Conservation (phyloP, 192 early-diverging fungal genomes). For the Spinellus fusiger region DNA sequence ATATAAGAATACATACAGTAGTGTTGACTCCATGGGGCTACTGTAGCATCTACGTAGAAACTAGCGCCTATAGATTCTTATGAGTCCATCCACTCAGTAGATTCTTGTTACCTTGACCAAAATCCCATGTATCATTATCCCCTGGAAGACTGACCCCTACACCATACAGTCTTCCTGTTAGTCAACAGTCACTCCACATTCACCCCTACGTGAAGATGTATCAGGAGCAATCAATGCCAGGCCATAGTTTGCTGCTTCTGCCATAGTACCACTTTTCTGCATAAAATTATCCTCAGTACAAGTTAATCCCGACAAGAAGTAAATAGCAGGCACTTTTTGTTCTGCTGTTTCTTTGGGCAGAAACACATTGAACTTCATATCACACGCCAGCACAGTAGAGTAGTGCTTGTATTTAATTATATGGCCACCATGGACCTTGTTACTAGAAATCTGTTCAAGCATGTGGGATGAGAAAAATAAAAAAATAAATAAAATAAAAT, state of each 20-base stretch:
- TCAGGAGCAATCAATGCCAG: conserved; percentile 80
- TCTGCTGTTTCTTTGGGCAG: conserved; percentile 48
- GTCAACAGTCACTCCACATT: no score
- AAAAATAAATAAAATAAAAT: background rate
- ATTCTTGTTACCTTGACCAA: conserved; percentile 35
- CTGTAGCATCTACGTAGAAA: conserved; percentile 74
- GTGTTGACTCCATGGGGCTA: conserved; percentile 63
- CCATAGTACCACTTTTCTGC: conserved; percentile 73
- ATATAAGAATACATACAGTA: conserved; percentile 87
- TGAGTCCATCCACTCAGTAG: background rate
- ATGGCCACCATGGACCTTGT: conserved; percentile 62
- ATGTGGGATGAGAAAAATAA: conserved; percentile 3
- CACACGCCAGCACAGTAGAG: conserved; percentile 54
- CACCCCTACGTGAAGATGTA: conserved; percentile 68
- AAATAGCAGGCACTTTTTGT: conserved; percentile 44
- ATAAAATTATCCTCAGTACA: conserved; percentile 87
- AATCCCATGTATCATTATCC: conserved; percentile 63
- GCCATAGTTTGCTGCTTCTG: conserved; percentile 56
- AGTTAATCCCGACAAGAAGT: conserved; percentile 80
- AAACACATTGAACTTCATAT: conserved; percentile 77
- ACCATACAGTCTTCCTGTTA: background rate
- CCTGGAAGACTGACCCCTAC: conserved; percentile 61
- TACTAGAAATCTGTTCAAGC: conserved; percentile 41
- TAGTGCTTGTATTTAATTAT: conserved; percentile 68
- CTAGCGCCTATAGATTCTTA: conserved; percentile 39